A percentile compares a stretch with the other conserved stretches of the same genome.
Evolutionary conservation across 306 rosid genomes (phyloP).

Genomic region (cucumber (Cucumis sativus)): DNA sequence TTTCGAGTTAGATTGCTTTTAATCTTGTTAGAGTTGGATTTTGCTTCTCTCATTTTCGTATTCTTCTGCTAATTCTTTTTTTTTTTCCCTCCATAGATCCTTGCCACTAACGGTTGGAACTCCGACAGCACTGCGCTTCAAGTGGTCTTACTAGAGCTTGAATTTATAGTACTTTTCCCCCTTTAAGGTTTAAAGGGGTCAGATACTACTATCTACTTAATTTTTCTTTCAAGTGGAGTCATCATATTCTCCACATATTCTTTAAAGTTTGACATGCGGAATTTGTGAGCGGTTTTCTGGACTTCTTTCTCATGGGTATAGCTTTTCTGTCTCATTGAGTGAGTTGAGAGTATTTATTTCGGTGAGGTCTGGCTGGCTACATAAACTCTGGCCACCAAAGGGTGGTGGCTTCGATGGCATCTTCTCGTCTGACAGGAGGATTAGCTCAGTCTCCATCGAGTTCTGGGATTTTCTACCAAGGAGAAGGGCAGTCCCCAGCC

Average conservation of each 20-base stretch:
- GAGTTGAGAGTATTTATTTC: constrained; percentile 18
- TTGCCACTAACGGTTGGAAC: background rate
- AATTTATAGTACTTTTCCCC: background rate
- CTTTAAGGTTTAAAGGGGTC: background rate
- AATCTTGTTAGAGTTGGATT: background rate
- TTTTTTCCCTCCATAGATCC: background rate
- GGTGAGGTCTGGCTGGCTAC: constrained; percentile 67
- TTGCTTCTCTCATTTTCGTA: background rate
- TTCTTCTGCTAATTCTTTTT: background rate
- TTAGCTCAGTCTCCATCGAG: constrained; percentile 77
- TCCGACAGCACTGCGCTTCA: background rate
- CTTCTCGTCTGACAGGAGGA: constrained; percentile 89
- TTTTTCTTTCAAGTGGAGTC: constrained; percentile 1
- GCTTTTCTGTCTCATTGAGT: constrained; percentile 20
- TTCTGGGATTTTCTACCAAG: constrained; percentile 99
- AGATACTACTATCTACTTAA: background rate
- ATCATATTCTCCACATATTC: background rate
- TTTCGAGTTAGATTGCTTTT: background rate
- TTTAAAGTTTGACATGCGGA: constrained; percentile 8
- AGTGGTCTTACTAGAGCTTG: background rate
- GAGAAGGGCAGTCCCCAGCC: constrained; percentile 75
- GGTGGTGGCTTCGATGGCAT: constrained; percentile 76
- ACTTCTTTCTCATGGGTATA: constrained; percentile 13
- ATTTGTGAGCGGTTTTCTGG: constrained; percentile 2
- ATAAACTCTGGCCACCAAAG: constrained; percentile 58